Evolutionary conservation across 2,329 filamentous ascomycete species (phyloP), one percentile per base, ranked within the genome.

Genomic region (Tolypocladium paradoxum): DNA sequence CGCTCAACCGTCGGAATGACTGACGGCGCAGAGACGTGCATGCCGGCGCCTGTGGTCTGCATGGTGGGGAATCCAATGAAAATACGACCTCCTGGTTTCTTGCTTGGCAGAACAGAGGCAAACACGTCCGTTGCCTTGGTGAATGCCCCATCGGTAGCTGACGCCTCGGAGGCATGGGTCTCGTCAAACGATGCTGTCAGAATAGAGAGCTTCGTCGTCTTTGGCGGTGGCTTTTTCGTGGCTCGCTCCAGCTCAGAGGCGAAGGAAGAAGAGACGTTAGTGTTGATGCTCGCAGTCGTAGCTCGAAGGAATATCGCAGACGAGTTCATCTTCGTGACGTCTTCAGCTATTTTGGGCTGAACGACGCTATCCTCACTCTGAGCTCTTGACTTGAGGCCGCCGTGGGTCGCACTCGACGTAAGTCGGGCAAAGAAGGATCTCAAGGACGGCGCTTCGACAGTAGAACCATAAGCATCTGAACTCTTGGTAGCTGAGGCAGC

Each of bases 41-140:
- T 87, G 18, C 92, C 88, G 31, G 92, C 84, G 52, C 92, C 93
- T 0, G 95, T 99, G 0, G 93, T 99, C 72, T 99, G 93, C 60
- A 92, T 91, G 1, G 93, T 99, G 3, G 93, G 92, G 64, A 99
- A 99, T 0, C 93, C 93, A 63, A 99, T 99, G 64, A 97, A 99
- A 52, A 99, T 88, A 51, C 89, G 85, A 7, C 93, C 93, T 9
- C 82, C 82, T 0, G 81, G 80, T 61, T 88, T 88, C 67, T 90
- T 95, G 54, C 82, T 90, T 2, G 93, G 93, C 6, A 97, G 72
- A 1, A 99, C 91, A 1, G 91, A 93, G 1, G 87, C 82, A 67
- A 99, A 96, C 8, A 99, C 84, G 64, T 96, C 89, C 1, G 80
- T 77, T 3, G 81, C 78, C 56, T 84, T 82, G 8, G 78, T 73